These are phyloP conservation scores for Medicago truncatula DNA, from an alignment of 306 rosid genomes.

Conservation along the genomic window MtrunA17r5.0-ANR NC_053043.1:3448501-3449000, in stretches of 20 bases:
- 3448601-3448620: conserved; percentile 82
- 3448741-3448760: too few relatives aligned
- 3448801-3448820: background rate
- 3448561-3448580: conserved; percentile 76
- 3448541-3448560: conserved; percentile 21
- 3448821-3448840: conserved; percentile 18
- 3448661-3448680: conserved; percentile 58
- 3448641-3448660: conserved; percentile 71
- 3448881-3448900: conserved; percentile 91
- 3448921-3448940: conserved; percentile 81
- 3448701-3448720: too few relatives aligned
- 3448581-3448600: conserved; percentile 61
- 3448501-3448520: conserved; percentile 2
- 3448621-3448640: conserved; percentile 92
- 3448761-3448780: too few relatives aligned
- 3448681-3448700: too few relatives aligned
- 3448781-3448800: background rate
- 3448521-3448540: background rate
- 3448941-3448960: conserved; percentile 88
- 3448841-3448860: conserved; percentile 68
- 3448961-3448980: conserved; percentile 54
- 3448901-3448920: conserved; percentile 75
- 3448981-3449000: conserved; percentile 20
- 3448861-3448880: conserved; percentile 83
- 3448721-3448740: too few relatives aligned